Percentiles rank a stretch among this genome's conserved stretches.
Evolutionary conservation across 495 filamentous ascomycete species (phyloP).

Genomic region (Trichoderma orchidacearum): DNA sequence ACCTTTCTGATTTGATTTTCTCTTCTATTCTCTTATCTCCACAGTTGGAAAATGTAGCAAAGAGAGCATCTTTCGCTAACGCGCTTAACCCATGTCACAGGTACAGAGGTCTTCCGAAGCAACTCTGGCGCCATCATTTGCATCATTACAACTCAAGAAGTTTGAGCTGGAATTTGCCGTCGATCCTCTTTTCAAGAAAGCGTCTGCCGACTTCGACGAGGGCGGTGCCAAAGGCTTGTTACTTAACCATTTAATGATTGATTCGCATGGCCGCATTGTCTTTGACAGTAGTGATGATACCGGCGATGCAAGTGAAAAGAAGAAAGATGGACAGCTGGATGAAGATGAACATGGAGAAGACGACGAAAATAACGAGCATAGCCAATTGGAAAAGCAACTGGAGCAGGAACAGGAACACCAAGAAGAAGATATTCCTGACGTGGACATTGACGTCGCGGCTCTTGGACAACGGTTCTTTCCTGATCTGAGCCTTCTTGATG

Average conservation of each 20-base stretch:
- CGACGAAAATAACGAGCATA: slow-evolving; percentile 28
- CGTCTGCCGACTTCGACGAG: slow-evolving; percentile 95
- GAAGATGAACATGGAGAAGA: slow-evolving; percentile 32
- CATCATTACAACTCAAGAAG: slow-evolving; percentile 84
- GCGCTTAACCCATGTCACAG: not conserved
- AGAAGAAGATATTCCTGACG: slow-evolving; percentile 25
- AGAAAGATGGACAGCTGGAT: slow-evolving; percentile 13
- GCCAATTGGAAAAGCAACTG: slow-evolving; percentile 3
- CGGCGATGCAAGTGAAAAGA: slow-evolving; percentile 39
- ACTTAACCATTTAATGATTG: slow-evolving; percentile 89
- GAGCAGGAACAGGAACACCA: slow-evolving; percentile 19
- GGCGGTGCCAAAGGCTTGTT: slow-evolving; percentile 92
- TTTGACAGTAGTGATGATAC: slow-evolving; percentile 96
- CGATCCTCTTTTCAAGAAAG: slow-evolving; percentile 96
- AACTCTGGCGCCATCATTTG: slow-evolving; percentile 78
- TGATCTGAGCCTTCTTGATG: slow-evolving; percentile 58
- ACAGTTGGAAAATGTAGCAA: not conserved
- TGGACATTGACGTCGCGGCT: slow-evolving; percentile 62
- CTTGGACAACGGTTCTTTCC: slow-evolving; percentile 79
- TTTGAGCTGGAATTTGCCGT: slow-evolving; percentile 95
- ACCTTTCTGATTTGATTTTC: too few species aligned
- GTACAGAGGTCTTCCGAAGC: slow-evolving; percentile 74
- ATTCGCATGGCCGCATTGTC: slow-evolving; percentile 80
- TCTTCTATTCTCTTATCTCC: too few species aligned
- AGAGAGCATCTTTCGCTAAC: not conserved